These are phyloP conservation scores for Saturnispora halmiae DNA, from an alignment of 805 yeast species.

Conservation along the genomic window DNA sequence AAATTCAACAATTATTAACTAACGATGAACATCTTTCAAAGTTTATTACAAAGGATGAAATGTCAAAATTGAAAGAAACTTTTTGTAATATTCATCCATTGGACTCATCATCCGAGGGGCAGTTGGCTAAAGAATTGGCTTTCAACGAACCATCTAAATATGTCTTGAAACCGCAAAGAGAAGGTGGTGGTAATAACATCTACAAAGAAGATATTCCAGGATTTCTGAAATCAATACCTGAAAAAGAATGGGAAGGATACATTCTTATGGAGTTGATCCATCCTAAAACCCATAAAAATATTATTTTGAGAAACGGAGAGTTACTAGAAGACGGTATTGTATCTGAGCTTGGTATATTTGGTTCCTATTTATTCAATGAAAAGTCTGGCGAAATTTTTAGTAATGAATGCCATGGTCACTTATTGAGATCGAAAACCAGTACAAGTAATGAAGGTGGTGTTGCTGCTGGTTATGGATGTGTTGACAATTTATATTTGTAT, in stretches of 20 bases:
- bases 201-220: conserved; percentile 79
- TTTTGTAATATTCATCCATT: conserved; percentile 85
- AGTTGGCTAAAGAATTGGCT: conserved; percentile 55
- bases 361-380: conserved; percentile 69
- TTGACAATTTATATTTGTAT: conserved; percentile 68
- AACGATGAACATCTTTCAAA: conserved; percentile 37
- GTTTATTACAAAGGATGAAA: conserved; percentile 25
- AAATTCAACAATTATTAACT: conserved; percentile 84
- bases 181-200: conserved; percentile 96
- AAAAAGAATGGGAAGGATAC: conserved; percentile 79
- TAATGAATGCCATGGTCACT: conserved; percentile 74
- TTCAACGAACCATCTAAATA: conserved; percentile 56
- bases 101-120: conserved; percentile 60
- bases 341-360: conserved; percentile 89
- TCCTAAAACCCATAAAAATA: conserved; percentile 62
- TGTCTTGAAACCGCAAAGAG: conserved; percentile 95
- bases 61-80: conserved; percentile 36
- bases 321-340: conserved; percentile 64
- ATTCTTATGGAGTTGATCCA: conserved; percentile 88
- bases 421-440: conserved; percentile 80
- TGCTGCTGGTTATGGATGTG: conserved; percentile 98
- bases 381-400: conserved; percentile 42
- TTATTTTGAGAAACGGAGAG: conserved; percentile 59
- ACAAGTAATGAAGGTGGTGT: conserved; percentile 95
- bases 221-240: conserved; percentile 51